Conservation (phyloP, 2,329 filamentous ascomycete species). For the Ophiostoma sp. region DNA sequence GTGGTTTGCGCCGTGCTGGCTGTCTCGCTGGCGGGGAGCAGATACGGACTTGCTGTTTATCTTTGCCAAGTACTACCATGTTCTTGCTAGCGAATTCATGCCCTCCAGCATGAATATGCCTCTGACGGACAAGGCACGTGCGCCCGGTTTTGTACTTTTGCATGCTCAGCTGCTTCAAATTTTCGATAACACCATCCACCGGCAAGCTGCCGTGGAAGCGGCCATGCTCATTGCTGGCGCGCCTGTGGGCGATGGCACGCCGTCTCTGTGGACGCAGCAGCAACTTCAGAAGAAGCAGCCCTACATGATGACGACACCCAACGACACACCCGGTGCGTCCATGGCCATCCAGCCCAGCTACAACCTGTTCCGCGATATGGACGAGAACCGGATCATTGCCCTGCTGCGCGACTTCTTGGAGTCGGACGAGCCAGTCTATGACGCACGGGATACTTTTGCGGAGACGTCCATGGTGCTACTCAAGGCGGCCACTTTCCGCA, state of each 20-base stretch:
- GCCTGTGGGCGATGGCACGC: neutral
- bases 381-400: constrained; percentile 80
- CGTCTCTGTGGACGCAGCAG: constrained; percentile 15
- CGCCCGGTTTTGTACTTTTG: constrained; percentile 73
- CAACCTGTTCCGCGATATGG: constrained; percentile 74
- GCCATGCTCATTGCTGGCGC: constrained; percentile 31
- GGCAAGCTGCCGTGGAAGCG: constrained; percentile 54
- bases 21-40: constrained; percentile 76
- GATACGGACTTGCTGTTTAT: constrained; percentile 90
- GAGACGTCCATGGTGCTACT: constrained; percentile 68
- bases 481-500: constrained; percentile 67
- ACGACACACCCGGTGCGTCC: constrained; percentile 44
- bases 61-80: constrained; percentile 82
- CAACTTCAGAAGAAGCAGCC: constrained; percentile 20
- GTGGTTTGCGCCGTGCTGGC: constrained; percentile 75
- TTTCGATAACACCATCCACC: constrained; percentile 77
- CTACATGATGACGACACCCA: constrained; percentile 18
- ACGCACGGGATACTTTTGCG: constrained; percentile 64
- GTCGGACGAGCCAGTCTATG: constrained; percentile 41
- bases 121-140: constrained; percentile 53
- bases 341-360: constrained; percentile 43
- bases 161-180: constrained; percentile 76
- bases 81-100: constrained; percentile 69
- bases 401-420: constrained; percentile 74
- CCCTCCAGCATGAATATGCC: constrained; percentile 46